Evolutionary conservation across 225 moss, liverwort and hornwort species (phyloP), one percentile per base, ranked within the genome.

Genomic region (Neckera pumila): DNA sequence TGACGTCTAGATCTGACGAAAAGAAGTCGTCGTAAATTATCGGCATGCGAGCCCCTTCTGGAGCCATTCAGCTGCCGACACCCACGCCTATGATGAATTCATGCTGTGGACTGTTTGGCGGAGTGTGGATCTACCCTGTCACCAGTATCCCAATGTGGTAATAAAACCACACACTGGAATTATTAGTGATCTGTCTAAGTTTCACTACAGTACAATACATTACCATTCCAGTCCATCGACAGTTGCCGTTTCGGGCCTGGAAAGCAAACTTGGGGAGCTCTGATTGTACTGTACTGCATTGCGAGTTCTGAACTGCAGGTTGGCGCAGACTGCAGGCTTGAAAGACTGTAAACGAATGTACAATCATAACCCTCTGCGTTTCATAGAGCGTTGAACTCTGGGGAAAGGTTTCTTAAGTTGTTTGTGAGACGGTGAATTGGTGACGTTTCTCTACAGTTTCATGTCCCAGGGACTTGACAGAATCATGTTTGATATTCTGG

Each of bases 31-130:
- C 75, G 64, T 20, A 71, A 81, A 51, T n/a, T 87, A 13, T 64
- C 75, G 87, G 40, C 38, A 53, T 43, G 54, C 27, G 60, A 60
- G 47, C 72, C 47, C 22, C 20, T 27, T 80, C 80, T 87, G 45
- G 9, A 84, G 42, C 86, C 80, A 84, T 53, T 45, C 89, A 91
- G 66, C 83, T 86, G 88, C 91, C 89, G 89, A 91, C 86, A 83
- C 89, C 83, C 77, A 82, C 45, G 43, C 70, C 56, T 34, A 53
- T 10, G 61, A 66, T 33, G 36, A 47, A 79, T 56, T 69, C 51
- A 53, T 36, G 62, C 38, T n/a, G 4, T 49, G 75, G 51, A 17
- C 81, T 31, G 36, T 34, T 17, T 64, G 51, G 82, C 51, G 82
- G 43, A 30, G 66, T 40, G 23, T 86, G 86, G 56, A 78, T 86